A percentile compares a stretch with the other conserved stretches of the same genome.
Conservation (phyloP, 768 basidiomycete genomes). For the Boletus coccyginus region DNA sequence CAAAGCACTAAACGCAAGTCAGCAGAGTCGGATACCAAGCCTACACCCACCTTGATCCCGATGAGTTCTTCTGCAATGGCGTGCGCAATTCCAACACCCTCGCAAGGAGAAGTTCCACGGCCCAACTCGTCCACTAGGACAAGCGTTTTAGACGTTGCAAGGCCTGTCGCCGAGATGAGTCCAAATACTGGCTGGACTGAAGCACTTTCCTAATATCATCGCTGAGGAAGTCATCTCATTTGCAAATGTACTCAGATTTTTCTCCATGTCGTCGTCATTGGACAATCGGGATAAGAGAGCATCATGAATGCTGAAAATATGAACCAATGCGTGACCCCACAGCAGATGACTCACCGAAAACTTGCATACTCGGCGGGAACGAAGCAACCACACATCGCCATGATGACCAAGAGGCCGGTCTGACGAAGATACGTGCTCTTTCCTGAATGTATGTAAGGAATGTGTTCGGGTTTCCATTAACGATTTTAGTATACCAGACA, state of each 20-base stretch:
- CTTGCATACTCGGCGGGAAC: slow-evolving; percentile 94
- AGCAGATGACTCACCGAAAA: slow-evolving; percentile 52
- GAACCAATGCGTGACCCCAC: neutral
- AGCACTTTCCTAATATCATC: slow-evolving; percentile 74
- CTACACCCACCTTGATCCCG: slow-evolving; percentile 54
- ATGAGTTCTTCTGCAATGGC: slow-evolving; percentile 82
- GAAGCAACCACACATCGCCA: slow-evolving; percentile 90
- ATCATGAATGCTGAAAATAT: slow-evolving; percentile 64
- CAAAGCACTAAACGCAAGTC: slow-evolving; percentile 56
- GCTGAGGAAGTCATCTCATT: slow-evolving; percentile 91
- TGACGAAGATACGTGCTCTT: slow-evolving; percentile 95
- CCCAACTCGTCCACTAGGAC: slow-evolving; percentile 92
- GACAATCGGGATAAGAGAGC: slow-evolving; percentile 83
- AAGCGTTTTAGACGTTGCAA: slow-evolving; percentile 68
- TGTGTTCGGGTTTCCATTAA: neutral
- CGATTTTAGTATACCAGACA: slow-evolving; percentile 46
- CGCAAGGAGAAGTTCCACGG: slow-evolving; percentile 82
- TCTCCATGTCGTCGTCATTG: slow-evolving; percentile 92
- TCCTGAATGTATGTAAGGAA: slow-evolving; percentile 38
- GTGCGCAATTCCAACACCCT: slow-evolving; percentile 79
- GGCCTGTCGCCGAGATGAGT: slow-evolving; percentile 40
- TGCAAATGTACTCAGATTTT: slow-evolving; percentile 90
- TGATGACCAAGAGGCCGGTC: slow-evolving; percentile 74
- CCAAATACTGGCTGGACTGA: neutral
- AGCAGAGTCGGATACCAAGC: neutral